Conservation (phyloP, 1,284 basidiomycete genomes). For the Xerocomus nothofagi region DNA sequence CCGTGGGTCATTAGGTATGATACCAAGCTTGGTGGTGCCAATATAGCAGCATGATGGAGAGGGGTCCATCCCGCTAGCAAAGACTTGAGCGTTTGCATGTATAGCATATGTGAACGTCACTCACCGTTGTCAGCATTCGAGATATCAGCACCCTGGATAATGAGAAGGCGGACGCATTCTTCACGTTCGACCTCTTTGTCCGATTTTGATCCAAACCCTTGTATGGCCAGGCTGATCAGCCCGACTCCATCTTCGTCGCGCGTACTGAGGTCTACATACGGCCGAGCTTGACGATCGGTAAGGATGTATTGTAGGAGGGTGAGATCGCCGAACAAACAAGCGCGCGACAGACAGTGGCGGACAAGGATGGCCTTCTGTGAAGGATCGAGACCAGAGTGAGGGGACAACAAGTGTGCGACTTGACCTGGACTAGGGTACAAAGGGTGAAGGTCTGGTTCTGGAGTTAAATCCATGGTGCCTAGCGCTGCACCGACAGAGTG, state of each 20-base stretch:
- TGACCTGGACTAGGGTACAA: constrained; percentile 68
- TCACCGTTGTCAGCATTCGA: constrained; percentile 62
- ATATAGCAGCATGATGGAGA: constrained; percentile 89
- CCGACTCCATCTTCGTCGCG: constrained; percentile 85
- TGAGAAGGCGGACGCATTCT: constrained; percentile 81
- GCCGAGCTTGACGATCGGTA: constrained; percentile 68
- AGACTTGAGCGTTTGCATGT: constrained; percentile 7
- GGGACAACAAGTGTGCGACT: constrained; percentile 60
- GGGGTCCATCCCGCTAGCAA: constrained; percentile 87
- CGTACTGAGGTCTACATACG: constrained; percentile 62
- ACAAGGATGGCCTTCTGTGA: constrained; percentile 67
- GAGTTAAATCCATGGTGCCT: constrained; percentile 50
- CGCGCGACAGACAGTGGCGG: constrained; percentile 67
- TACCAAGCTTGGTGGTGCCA: constrained; percentile 88
- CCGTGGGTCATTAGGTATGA: constrained; percentile 93
- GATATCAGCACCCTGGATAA: constrained; percentile 77
- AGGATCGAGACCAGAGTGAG: constrained; percentile 64
- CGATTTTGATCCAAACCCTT: constrained; percentile 80
- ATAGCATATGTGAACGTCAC: constrained; percentile 19
- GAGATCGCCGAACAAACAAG: constrained; percentile 75
- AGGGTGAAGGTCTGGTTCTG: constrained; percentile 75
- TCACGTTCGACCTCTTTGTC: constrained; percentile 84
- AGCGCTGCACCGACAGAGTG: constrained; percentile 9
- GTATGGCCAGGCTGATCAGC: constrained; percentile 76
- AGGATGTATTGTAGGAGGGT: constrained; percentile 69